Conservation (phyloP, 1,139 yeast genomes). For the Candida gigantensis region DNA sequence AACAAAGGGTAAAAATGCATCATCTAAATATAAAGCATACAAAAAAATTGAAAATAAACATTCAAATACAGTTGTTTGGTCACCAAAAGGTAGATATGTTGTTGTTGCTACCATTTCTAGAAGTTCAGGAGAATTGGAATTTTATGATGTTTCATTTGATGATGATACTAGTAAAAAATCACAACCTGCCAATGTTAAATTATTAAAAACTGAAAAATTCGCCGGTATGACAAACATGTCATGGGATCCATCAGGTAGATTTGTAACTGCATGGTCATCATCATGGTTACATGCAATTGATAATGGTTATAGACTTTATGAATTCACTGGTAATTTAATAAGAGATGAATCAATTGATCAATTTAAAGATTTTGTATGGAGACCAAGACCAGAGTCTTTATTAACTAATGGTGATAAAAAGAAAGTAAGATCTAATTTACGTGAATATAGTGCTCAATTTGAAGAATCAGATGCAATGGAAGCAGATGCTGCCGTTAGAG, state of each 20-base stretch:
- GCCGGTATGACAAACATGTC: conserved; percentile 80
- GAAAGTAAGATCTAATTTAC: conserved; percentile 87
- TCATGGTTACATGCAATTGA: conserved; percentile 82
- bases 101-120: conserved; percentile 73
- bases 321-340: conserved; percentile 75
- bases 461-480: conserved; percentile 97
- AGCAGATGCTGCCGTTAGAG: conserved; percentile 90
- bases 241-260: conserved; percentile 98
- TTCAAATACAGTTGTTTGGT: conserved; percentile 79
- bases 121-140: conserved; percentile 70
- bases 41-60: conserved; percentile 62
- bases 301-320: conserved; percentile 87
- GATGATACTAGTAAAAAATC: conserved; percentile 53
- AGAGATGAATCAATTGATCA: conserved; percentile 78
- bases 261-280: conserved; percentile 84
- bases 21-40: conserved; percentile 34
- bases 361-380: conserved; percentile 91
- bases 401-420: conserved; percentile 78
- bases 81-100: conserved; percentile 91
- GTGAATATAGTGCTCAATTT: conserved; percentile 88
- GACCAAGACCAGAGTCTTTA: conserved; percentile 89
- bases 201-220: conserved; percentile 63
- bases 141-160: conserved; percentile 83
- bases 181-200: conserved; percentile 60
- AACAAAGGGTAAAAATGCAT: conserved; percentile 87